phyloP scores from a whole-genome alignment of 2,329 filamentous ascomycete genomes.

The Orbilia blumenaviensis region DNA sequence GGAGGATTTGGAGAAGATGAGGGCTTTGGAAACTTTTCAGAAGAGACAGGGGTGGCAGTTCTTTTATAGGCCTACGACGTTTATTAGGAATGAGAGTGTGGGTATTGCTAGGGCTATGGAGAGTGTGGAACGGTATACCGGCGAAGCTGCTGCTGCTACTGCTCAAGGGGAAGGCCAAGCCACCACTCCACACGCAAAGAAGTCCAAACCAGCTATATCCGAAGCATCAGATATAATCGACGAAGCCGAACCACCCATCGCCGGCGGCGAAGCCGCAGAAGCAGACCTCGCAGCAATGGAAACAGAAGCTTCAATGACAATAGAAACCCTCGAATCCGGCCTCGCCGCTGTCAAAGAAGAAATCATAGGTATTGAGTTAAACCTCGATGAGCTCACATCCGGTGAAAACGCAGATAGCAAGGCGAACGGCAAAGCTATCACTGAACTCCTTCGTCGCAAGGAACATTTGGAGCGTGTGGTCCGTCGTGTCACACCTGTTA shows the following conservation, averaged over 20 bases:
- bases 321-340: constrained; percentile 1
- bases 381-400: constrained; percentile 16
- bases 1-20: constrained; percentile 77
- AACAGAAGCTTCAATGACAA: not conserved
- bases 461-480: constrained; percentile 11
- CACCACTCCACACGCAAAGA: not conserved
- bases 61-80: constrained; percentile 80
- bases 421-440: constrained; percentile 17
- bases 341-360: constrained; percentile 21
- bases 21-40: constrained; percentile 90
- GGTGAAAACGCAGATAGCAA: not conserved
- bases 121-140: constrained; percentile 60
- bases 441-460: constrained; percentile 3
- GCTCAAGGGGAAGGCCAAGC: not conserved
- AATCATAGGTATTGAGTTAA: not conserved
- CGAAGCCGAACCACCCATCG: not conserved
- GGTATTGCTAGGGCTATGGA: constrained; percentile 73
- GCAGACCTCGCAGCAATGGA: constrained; percentile 22
- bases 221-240: not conserved
- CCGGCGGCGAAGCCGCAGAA: constrained; percentile 9
- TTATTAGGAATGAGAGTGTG: constrained; percentile 81
- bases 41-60: constrained; percentile 84
- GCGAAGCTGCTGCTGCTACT: not conserved
- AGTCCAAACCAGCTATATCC: not conserved
- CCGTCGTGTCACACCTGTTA: constrained; percentile 12